Evolutionary conservation across 495 filamentous ascomycete species (phyloP), one percentile per base, ranked within the genome.

Genomic region (Aspergillus avenaceus): DNA sequence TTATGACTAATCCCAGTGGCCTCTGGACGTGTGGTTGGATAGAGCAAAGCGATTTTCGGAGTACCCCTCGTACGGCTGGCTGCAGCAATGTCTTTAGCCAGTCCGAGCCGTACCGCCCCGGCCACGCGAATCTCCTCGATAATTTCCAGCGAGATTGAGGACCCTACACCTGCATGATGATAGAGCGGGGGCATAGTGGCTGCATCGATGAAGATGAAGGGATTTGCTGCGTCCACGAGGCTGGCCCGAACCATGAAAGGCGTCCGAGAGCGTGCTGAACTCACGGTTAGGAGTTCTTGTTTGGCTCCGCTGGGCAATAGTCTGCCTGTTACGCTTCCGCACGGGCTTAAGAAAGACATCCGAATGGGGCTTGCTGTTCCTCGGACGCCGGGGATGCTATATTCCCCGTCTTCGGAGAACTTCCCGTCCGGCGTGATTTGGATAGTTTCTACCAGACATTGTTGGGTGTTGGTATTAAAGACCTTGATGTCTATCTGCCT

Each of bases 201-300:
- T 9, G 50, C 31, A 51, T 65, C 65, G 3, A 70, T 58, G 9
- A 70, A 52, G 18, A 70, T 59, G 27, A 70, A 70, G 11, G 67
- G 65, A 28, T 70, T 70, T 2, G 61, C 60, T 1, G 53, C 57
- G 31, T 70, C 67, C 5, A 70, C 59, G 8, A 70, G 46, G 11
- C 55, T 70, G 8, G 47, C 63, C 21, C 48, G 48, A 2, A 67
- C 58, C 1, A 18, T 27, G 27, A 34, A 62, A 44, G 12, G 22
- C 8, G 12, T 50, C 52, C 9, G 38, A 3, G 31, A 2, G 8
- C 13, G 9, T 2, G 9, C 31, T 4, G 56, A 52, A 2, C 37
- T 31, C n/a, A 68, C 50, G 11, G 28, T 40, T 0, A 68, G 34
- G 11, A 14, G 44, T 5, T 64, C 58, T 40, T 62, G 37, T n/a